Percentiles rank a stretch among this genome's conserved stretches.
Evolutionary conservation across 768 basidiomycete genomes (phyloP).

Genomic region (Tylopilus subfusipes): DNA sequence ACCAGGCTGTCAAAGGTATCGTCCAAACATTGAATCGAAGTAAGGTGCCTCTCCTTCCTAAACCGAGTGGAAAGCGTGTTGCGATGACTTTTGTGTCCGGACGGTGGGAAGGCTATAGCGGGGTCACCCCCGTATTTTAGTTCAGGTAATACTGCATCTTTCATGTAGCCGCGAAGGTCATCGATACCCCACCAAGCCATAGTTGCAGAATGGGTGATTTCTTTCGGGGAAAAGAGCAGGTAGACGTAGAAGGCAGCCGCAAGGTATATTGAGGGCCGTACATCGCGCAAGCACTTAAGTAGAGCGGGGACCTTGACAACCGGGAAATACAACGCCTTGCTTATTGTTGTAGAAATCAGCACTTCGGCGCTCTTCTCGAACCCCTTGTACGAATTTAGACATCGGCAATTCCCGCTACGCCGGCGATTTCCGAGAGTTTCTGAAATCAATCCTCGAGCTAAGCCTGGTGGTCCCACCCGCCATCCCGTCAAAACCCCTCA

Average conservation of each 20-base stretch:
- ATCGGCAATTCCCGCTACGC: conserved; percentile 24
- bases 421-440: conserved; percentile 20
- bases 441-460: not conserved
- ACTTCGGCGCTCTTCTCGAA: not conserved
- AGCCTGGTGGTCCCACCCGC: conserved; percentile 1
- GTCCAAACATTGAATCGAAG: conserved; percentile 26
- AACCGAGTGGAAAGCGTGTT: conserved; percentile 34
- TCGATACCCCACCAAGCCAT: conserved; percentile 33
- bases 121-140: conserved; percentile 26
- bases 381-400: conserved; percentile 8
- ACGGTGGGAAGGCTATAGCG: conserved; percentile 17
- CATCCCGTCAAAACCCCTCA: conserved; percentile 22
- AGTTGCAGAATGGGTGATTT: not conserved
- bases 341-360: conserved; percentile 14
- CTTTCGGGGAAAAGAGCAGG: not conserved
- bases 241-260: not conserved
- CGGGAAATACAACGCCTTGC: conserved; percentile 10
- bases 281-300: conserved; percentile 15
- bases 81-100: conserved; percentile 35
- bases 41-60: conserved; percentile 31
- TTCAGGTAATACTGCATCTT: conserved; percentile 32
- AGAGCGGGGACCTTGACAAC: conserved; percentile 18
- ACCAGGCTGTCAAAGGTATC: conserved; percentile 29
- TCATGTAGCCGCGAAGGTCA: conserved; percentile 34
- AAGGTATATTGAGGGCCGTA: not conserved